Base-by-base conservation (phyloP, 176 grass and related monocot species). In the Oryza glumipatula region DNA sequence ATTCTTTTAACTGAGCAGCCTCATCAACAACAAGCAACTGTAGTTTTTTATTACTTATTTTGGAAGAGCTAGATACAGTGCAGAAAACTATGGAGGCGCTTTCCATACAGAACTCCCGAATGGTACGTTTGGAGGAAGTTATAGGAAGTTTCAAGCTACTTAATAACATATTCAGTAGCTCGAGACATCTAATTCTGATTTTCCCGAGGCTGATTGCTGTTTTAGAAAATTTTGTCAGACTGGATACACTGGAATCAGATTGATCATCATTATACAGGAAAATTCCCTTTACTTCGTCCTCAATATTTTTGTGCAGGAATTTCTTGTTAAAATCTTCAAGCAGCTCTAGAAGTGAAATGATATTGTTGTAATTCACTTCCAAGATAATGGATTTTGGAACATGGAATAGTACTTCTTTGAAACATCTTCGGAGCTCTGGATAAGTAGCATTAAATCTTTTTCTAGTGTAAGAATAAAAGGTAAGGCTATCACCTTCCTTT, bases 1-100 rank as follows among this genome's bases (percentile, higher is more conserved):
- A 97, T 58, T 97, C 94, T 87, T 92, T 97, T 58, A 94, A 74
- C 67, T 97, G 94, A 11, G 90, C 89, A 46, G 91, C 91, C 91
- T 96, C 94, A 86, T 97, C 94, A 79, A 97, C 80, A 65, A 94
- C 86, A 19, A 97, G 77, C 72, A 94, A 66, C 35, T 94, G 65
- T 45, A 93, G 35, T 4, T 86, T 78, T 56, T 78, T 38, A 15
- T 83, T 68, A 65, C 76, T 75, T 54, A 93, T 36, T 76, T 92
- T 97, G 32, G 72, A 85, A 16, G 91, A 94, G 75, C 79, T 90
- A 76, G 77, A 90, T 64, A 86, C 82, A 46, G 91, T 97, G 68
- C 87, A 97, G 69, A 97, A 97, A 80, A 97, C 68, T 60, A 93
- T 72, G 51, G 69, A 85, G 71, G 88, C 84, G 32, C 16, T 91